A percentile compares a stretch with the other conserved stretches of the same genome.
phyloP scores from a whole-genome alignment of 2,329 filamentous ascomycete genomes.

The Dactylellina sp. region DNA sequence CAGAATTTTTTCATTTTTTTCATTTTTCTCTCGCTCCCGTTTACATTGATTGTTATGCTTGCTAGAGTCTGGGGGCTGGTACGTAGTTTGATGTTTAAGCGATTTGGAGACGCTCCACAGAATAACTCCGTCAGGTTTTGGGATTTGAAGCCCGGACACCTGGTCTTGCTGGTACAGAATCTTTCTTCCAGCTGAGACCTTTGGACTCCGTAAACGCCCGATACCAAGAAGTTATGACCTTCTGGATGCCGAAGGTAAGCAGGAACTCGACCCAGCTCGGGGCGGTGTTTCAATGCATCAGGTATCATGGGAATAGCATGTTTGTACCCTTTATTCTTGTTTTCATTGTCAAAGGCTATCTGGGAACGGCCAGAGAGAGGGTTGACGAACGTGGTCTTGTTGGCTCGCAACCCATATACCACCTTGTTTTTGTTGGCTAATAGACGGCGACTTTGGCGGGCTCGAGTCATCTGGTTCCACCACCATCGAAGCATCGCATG shows the following conservation, averaged over 20 bases:
- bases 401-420: constrained; percentile 24
- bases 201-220: constrained; percentile 55
- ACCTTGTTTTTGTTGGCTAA: constrained; percentile 52
- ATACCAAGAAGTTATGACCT: constrained; percentile 56
- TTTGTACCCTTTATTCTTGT: background rate
- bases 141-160: constrained; percentile 44
- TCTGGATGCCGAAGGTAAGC: constrained; percentile 56
- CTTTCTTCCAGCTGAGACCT: constrained; percentile 27
- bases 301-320: constrained; percentile 18
- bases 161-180: constrained; percentile 24
- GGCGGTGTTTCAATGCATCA: constrained; percentile 38
- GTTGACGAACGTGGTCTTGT: constrained; percentile 24
- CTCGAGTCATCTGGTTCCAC: constrained; percentile 56
- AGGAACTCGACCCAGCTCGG: constrained; percentile 23
- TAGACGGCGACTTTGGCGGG: constrained; percentile 53
- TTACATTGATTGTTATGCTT: too few relatives aligned
- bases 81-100: background rate
- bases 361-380: constrained; percentile 1
- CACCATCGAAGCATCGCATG: constrained; percentile 22
- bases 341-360: background rate
- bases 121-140: constrained; percentile 55
- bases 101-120: constrained; percentile 41
- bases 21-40: too few relatives aligned
- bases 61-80: constrained; percentile 17
- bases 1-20: constrained; percentile 32